Evolutionary conservation across 2,329 filamentous ascomycete genomes (phyloP), one percentile per base, ranked within the genome.

Genomic region (Xylaria sp.): DNA sequence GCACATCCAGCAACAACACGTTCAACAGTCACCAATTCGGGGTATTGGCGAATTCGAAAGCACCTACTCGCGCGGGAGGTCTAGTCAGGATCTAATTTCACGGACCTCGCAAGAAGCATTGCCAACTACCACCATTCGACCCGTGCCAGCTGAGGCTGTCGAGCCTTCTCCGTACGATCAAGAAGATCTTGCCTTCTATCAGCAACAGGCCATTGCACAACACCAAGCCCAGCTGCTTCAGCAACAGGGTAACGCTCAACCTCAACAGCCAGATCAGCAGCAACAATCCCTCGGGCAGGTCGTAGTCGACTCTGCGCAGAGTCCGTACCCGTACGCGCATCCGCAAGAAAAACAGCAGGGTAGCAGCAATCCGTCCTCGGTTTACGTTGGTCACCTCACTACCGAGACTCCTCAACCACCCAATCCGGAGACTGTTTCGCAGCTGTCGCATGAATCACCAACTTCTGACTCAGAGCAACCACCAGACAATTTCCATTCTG

Each of bases 391-490:
- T 20, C 75, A 77, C 44, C 72, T 78, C 54, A 72, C 74, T 66
- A 77, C 74, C 36, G 70, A 74, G 56, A 72, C 62, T 54, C 68
- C 79, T 42, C 81, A 82, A 69, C 79, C 78, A 42, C 80, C 80
- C 63, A 89, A 88, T 73, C 79, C 86, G 31, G 88, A 90, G 76
- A 88, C 87, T 5, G 77, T 87, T 42, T 90, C 87, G 6, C 87
- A 89, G 76, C 76, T 88, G 71, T 90, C 88, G 74, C 83, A 86
- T 81, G 88, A 90, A 66, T 89, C 87, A 38, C 84, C 84, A 39
- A 76, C 83, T 20, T 79, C 81, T 47, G 86, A 88, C 69, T 80
- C 80, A 44, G 85, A 86, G 66, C 79, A 80, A 63, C 74, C 73
- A 53, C 74, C 80, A 67, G 75, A 78, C 69, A 80, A 79, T 70